Conservation (phyloP, 306 rosid genomes). For the Rubus parviflorus region DNA sequence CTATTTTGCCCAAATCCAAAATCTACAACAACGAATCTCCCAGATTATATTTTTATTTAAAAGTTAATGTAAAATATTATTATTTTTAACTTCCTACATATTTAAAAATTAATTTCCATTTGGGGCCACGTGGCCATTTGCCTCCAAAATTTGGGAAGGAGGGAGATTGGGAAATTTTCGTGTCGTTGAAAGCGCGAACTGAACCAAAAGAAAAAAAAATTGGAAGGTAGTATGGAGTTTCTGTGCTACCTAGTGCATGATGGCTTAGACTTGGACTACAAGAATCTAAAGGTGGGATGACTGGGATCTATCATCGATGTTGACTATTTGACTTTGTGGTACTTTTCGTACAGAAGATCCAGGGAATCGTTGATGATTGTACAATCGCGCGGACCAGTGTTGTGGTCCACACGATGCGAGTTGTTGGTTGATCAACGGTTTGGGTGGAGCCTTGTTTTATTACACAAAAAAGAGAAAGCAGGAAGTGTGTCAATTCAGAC, state of each 20-base stretch:
- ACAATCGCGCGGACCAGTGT: no score
- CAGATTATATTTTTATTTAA: not conserved
- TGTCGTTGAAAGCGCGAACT: slow-evolving; percentile 25
- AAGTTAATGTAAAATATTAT: not conserved
- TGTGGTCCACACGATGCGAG: no score
- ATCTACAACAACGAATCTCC: not conserved
- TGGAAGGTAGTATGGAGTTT: slow-evolving; percentile 13
- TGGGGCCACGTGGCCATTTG: slow-evolving; percentile 6
- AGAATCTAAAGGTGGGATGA: no score
- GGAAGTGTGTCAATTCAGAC: no score
- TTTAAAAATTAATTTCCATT: not conserved
- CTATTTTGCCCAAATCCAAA: not conserved
- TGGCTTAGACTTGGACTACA: not conserved
- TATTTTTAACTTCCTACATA: not conserved
- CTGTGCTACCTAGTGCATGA: not conserved
- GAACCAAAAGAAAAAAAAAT: no score
- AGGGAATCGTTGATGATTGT: not conserved
- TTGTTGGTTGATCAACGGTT: no score
- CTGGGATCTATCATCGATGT: not conserved
- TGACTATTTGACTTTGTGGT: not conserved
- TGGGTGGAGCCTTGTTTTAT: no score
- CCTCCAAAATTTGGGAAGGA: slow-evolving; percentile 30
- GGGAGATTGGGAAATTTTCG: slow-evolving; percentile 22
- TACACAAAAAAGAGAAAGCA: no score
- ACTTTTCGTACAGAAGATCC: not conserved